Evolutionary conservation across 2,329 filamentous ascomycete species (phyloP), one percentile per base, ranked within the genome.

Genomic region (Trichoderma oligosporum): DNA sequence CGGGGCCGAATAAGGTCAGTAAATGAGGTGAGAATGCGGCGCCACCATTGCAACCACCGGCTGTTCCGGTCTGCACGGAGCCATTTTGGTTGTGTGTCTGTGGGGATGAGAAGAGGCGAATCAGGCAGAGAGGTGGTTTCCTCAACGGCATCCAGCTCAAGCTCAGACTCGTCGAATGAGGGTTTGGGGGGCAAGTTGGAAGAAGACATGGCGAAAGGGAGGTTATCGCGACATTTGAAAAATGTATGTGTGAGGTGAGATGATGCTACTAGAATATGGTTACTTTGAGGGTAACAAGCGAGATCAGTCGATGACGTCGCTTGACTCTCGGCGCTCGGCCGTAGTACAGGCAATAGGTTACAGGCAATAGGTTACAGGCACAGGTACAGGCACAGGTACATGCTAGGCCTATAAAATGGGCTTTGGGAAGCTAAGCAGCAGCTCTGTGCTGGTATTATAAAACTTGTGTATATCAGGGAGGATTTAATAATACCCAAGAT

Each of bases 1-100:
- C 73, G 64, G 2, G 73, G 73, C 2, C 67, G 68, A 4, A 73
- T 24, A 4, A 51, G 16, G 29, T 33, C 29, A 29, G 39, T 29
- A 41, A 42, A n/a, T 35, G 39, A 53, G 54, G 46, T 12, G 31
- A 33, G 35, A n/a, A 22, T 7, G 51, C 56, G 56, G 51, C 44
- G 56, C 56, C 56, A 49, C 47, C 51, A 36, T 18, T 16, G 49
- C 12, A 25, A 22, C 22, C 24, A 39, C 52, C 52, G 52, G 56
- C 29, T 8, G 48, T 33, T 47, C 42, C 52, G 56, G 49, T 27
- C 18, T 31, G 22, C 16, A 7, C 49, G 51, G 45, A 59, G 57
- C 57, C 57, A 59, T 44, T 25, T 51, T 7, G 57, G 57, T 38
- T 59, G 57, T 20, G 49, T 56, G 12, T 39, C 20, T 24, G 57